Conservation (phyloP, 2,329 filamentous ascomycete species). For the Aspergillus brasiliensis region DNA sequence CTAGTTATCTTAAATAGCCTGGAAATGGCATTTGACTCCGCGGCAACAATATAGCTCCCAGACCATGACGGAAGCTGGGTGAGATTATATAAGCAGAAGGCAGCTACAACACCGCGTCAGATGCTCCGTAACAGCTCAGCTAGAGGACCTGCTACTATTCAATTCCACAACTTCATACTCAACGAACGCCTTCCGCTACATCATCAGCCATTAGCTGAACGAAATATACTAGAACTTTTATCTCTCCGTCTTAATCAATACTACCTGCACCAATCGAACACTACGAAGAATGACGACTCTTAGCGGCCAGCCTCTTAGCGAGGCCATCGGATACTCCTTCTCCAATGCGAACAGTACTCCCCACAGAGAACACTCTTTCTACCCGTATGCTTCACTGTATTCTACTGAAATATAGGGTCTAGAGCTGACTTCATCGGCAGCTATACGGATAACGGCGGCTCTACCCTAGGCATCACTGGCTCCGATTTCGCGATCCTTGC, state of each 20-base stretch:
- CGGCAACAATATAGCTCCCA: not conserved
- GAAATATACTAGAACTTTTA: not conserved
- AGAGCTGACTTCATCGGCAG: conserved; percentile 32
- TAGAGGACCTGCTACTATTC: conserved; percentile 1
- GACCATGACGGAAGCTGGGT: conserved; percentile 12
- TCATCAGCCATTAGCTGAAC: not conserved
- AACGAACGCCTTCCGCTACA: not conserved
- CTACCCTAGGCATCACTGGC: conserved; percentile 91
- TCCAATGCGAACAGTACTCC: conserved; percentile 52
- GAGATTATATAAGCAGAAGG: conserved; percentile 40
- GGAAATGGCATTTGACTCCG: not conserved
- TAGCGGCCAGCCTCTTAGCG: conserved; percentile 52
- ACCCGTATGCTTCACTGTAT: conserved; percentile 67
- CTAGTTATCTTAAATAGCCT: not conserved
- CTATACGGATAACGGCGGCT: conserved; percentile 97
- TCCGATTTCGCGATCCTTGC: conserved; percentile 94
- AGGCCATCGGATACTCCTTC: conserved; percentile 64
- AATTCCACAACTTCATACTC: not conserved
- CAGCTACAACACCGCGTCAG: conserved; percentile 43
- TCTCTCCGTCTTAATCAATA: conserved; percentile 8
- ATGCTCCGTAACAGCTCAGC: conserved; percentile 17
- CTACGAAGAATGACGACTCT: conserved; percentile 55
- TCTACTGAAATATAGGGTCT: no score
- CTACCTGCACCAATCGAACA: not conserved
- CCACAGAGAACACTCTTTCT: conserved; percentile 73